phyloP scores from a whole-genome alignment of 139 green algal species.

The Coelastrella sp. region DNA sequence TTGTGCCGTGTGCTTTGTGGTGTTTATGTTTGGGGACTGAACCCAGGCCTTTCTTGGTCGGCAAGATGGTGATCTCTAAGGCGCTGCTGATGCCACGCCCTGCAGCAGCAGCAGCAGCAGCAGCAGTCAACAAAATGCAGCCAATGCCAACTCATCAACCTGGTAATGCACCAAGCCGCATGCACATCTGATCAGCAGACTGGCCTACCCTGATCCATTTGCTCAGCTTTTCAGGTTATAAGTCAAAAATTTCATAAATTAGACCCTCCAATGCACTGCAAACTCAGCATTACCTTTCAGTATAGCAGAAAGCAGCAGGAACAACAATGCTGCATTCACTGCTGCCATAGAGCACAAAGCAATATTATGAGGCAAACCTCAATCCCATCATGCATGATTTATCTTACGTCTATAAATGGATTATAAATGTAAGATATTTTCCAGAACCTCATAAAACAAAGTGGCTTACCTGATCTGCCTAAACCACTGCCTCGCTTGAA shows the following conservation, averaged over 20 bases:
- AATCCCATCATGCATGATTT: background rate
- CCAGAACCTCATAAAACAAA: background rate
- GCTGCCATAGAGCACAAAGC: background rate
- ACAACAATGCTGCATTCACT: background rate
- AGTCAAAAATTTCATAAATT: too few relatives aligned
- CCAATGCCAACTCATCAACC: background rate
- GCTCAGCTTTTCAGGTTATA: too few relatives aligned
- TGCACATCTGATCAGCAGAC: background rate
- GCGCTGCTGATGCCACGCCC: background rate
- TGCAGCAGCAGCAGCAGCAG: constrained; percentile 9
- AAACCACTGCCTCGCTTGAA: background rate
- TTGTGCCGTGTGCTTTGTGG: constrained; percentile 21
- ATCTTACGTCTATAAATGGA: background rate
- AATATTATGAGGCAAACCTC: background rate
- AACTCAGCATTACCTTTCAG: too few relatives aligned
- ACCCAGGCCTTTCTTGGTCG: constrained; percentile 24
- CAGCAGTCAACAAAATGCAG: background rate
- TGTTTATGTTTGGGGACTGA: background rate
- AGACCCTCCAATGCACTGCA: too few relatives aligned
- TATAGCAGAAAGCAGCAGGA: background rate
- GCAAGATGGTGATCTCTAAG: constrained; percentile 19
- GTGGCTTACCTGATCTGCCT: background rate
- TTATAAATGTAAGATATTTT: background rate
- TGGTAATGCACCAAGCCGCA: background rate
- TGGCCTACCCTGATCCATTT: too few relatives aligned